Base-by-base conservation (phyloP, 768 basidiomycete species). In the Mycena filopes region DNA sequence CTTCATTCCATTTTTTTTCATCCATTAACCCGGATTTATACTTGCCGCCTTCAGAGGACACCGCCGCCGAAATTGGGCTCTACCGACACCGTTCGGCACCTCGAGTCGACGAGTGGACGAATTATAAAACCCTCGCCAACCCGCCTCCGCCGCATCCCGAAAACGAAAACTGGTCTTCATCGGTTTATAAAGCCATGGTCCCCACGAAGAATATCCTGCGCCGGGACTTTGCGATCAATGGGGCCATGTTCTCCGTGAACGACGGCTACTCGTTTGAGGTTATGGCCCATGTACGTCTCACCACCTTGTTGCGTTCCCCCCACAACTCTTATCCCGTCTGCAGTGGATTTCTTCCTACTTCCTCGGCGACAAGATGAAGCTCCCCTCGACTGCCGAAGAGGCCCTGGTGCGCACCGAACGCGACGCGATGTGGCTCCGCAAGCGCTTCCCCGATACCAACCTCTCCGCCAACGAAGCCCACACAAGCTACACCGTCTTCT, bases 301-400 rank as follows among this genome's bases (percentile, higher is more conserved):
- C 26, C 9, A 26, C 23, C 20, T 13, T 47, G 1, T 28, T 28
- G 15, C 25, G 6, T 28, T 2, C 18, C 2, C 25, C 6, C 12
- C 25, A 47, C 26, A 47, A 47, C 18, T 26, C 21, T n/a, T n/a
- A n/a, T n/a, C n/a, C n/a, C n/a, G n/a, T n/a, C n/a, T n/a, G n/a
- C 46, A 47, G 46, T 90, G 87, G 88, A 88, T 89, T 57, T 88
- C 87, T 0, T 81, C 87, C 5, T 88, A 88, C 70, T 89, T 90
- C 69, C 79, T 84, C 0, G 72, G 73, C 2, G 89, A 91, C 65
- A 71, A 72, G 18, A 83, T 91, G 80, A 79, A 76, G 1, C 73
- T 90, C 3, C 86, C 89, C 3, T 62, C 73, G 4, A 79, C 83
- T 0, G 60, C 76, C 0, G 84, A 85, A 49, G 82, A 82, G 16